A percentile compares a stretch with the other conserved stretches of the same genome.
Conservation (phyloP, 2,329 filamentous ascomycete species). For the Emericellopsis atlantica region DNA sequence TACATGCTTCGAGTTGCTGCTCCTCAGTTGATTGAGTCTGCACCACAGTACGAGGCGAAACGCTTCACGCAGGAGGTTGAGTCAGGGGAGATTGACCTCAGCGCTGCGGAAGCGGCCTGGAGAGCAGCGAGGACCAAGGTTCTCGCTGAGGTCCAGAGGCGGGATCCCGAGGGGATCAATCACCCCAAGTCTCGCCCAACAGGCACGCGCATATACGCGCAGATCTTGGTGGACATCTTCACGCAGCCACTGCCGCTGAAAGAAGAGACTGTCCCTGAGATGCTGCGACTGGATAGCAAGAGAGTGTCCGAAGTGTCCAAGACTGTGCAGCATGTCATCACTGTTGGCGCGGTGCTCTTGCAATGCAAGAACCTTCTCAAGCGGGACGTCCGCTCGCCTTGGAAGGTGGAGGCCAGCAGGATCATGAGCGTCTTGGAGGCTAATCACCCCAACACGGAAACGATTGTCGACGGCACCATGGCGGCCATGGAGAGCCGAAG, state of each 20-base stretch:
- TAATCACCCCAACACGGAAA: slow-evolving; percentile 33
- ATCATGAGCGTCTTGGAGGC: slow-evolving; percentile 57
- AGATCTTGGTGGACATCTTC: slow-evolving; percentile 63
- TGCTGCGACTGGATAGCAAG: slow-evolving; percentile 54
- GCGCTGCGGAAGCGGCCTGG: slow-evolving; percentile 55
- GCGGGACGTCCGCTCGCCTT: slow-evolving; percentile 64
- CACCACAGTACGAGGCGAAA: slow-evolving; percentile 61
- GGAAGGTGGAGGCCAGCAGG: slow-evolving; percentile 63
- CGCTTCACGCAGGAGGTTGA: slow-evolving; percentile 55
- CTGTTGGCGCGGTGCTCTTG: slow-evolving; percentile 60
- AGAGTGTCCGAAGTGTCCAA: slow-evolving; percentile 37
- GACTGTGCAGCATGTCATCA: slow-evolving; percentile 45
- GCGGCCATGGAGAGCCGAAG: slow-evolving; percentile 49
- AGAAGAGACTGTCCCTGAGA: slow-evolving; percentile 53
- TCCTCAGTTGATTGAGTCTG: slow-evolving; percentile 58
- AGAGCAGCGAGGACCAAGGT: slow-evolving; percentile 50
- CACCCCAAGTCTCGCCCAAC: slow-evolving; percentile 50
- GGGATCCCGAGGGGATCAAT: slow-evolving; percentile 56
- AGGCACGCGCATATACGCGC: slow-evolving; percentile 59
- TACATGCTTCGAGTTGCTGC: slow-evolving; percentile 63
- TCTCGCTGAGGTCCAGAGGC: slow-evolving; percentile 49
- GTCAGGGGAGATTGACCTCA: slow-evolving; percentile 37
- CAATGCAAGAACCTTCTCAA: slow-evolving; percentile 77
- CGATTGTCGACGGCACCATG: slow-evolving; percentile 47
- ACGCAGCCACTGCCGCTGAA: slow-evolving; percentile 48